phyloP scores from a whole-genome alignment of 192 early-diverging fungal genomes.

The Podila epigama region DNA sequence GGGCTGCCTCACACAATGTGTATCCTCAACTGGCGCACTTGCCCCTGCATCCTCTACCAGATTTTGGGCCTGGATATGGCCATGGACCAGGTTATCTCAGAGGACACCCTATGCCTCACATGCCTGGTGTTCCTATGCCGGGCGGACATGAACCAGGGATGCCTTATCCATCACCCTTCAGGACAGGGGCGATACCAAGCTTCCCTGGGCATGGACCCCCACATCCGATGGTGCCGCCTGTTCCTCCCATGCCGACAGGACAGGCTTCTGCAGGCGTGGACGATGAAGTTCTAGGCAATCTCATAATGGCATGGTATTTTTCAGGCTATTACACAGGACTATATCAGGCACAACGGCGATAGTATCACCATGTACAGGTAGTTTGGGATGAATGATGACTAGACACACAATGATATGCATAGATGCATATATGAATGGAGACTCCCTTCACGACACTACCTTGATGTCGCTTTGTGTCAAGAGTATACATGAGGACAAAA shows the following conservation, averaged over 20 bases:
- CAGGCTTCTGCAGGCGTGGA: conserved; percentile 34
- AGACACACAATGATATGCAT: too few relatives aligned
- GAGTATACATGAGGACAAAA: too few relatives aligned
- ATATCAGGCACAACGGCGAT: conserved; percentile 58
- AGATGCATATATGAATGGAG: too few relatives aligned
- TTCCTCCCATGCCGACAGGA: neutral
- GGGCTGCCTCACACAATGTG: too few relatives aligned
- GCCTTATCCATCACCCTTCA: neutral
- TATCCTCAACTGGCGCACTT: too few relatives aligned
- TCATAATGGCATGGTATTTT: conserved; percentile 81
- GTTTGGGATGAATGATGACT: neutral
- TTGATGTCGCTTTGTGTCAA: too few relatives aligned
- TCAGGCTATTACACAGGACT: conserved; percentile 78
- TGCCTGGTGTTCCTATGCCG: too few relatives aligned
- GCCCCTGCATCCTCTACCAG: neutral
- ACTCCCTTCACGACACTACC: too few relatives aligned
- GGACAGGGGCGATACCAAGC: neutral
- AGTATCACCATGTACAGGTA: neutral
- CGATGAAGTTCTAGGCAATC: conserved; percentile 66
- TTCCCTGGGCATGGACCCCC: neutral
- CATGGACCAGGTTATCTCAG: neutral
- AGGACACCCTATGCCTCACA: neutral
- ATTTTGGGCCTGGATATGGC: too few relatives aligned
- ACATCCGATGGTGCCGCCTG: conserved; percentile 4
- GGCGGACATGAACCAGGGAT: neutral